Conservation (phyloP, 352 stramenopile genomes). For the Globisporangium middletonii region DNA sequence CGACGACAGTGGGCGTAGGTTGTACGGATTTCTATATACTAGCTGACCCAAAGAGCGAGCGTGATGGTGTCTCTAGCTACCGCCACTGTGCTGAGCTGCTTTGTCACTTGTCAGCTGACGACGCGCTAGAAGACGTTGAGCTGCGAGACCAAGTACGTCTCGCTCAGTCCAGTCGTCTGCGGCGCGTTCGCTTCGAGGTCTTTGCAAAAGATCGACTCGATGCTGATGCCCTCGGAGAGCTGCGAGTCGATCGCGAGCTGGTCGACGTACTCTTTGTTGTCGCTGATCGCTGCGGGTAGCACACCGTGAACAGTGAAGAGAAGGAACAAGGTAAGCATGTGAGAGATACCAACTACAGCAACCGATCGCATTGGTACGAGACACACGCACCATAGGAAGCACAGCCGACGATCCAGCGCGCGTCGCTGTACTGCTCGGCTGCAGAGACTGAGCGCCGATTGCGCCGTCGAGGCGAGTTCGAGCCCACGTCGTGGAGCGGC, state of each 20-base stretch:
- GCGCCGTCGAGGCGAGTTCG: slow-evolving; percentile 21
- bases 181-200: slow-evolving; percentile 1
- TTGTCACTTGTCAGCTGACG: neutral
- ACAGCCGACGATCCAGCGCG: slow-evolving; percentile 65
- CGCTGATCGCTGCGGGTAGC: slow-evolving; percentile 42
- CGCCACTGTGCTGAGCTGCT: no score
- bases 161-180: neutral
- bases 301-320: neutral
- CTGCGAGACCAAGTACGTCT: slow-evolving; percentile 12
- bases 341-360: neutral
- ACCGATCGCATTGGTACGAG: neutral
- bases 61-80: no score
- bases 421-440: slow-evolving; percentile 40
- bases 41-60: no score
- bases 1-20: no score
- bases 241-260: slow-evolving; percentile 74
- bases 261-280: slow-evolving; percentile 81
- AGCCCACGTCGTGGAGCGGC: slow-evolving; percentile 6
- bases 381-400: slow-evolving; percentile 51
- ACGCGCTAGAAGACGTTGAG: slow-evolving; percentile 6
- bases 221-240: slow-evolving; percentile 46
- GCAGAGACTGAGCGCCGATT: slow-evolving; percentile 34
- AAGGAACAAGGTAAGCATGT: neutral
- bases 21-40: no score
- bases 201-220: slow-evolving; percentile 59